Evolutionary conservation across 768 basidiomycete genomes (phyloP).

Genomic region (Boletus huronensis): DNA sequence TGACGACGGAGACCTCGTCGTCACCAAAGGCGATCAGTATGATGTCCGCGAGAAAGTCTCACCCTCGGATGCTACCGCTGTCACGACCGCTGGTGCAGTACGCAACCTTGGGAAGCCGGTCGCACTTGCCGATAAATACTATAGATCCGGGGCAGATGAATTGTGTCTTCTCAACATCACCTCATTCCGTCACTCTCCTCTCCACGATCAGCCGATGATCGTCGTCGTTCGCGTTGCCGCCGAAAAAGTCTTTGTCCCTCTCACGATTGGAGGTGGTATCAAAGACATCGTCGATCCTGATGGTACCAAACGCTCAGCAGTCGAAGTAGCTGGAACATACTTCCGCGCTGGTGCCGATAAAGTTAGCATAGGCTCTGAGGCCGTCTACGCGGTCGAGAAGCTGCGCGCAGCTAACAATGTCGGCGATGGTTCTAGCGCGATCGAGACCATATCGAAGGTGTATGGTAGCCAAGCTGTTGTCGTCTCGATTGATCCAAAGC

Average conservation of each 20-base stretch:
- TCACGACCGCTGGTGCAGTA: conserved; percentile 67
- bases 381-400: conserved; percentile 90
- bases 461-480: conserved; percentile 98
- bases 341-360: conserved; percentile 99
- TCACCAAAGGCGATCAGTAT: conserved; percentile 99
- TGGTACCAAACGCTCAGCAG: conserved; percentile 78
- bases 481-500: conserved; percentile 91
- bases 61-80: conserved; percentile 26
- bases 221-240: conserved; percentile 90
- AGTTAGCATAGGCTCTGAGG: conserved; percentile 95
- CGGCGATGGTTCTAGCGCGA: conserved; percentile 75
- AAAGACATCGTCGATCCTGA: conserved; percentile 95
- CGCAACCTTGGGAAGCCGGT: conserved; percentile 98
- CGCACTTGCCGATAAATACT: conserved; percentile 84
- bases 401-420: conserved; percentile 49
- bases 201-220: conserved; percentile 97
- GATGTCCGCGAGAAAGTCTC: conserved; percentile 83
- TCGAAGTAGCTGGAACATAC: conserved; percentile 94
- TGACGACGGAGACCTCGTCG: conserved; percentile 93
- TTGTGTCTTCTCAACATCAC: conserved; percentile 98
- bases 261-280: conserved; percentile 98
- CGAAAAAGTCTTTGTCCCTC: conserved; percentile 89
- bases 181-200: conserved; percentile 94
- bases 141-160: conserved; percentile 87
- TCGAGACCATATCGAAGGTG: conserved; percentile 84